Evolutionary conservation across 106 monocot species (phyloP), one percentile per base, ranked within the genome.

Genomic region (Vanilla planifolia): DNA sequence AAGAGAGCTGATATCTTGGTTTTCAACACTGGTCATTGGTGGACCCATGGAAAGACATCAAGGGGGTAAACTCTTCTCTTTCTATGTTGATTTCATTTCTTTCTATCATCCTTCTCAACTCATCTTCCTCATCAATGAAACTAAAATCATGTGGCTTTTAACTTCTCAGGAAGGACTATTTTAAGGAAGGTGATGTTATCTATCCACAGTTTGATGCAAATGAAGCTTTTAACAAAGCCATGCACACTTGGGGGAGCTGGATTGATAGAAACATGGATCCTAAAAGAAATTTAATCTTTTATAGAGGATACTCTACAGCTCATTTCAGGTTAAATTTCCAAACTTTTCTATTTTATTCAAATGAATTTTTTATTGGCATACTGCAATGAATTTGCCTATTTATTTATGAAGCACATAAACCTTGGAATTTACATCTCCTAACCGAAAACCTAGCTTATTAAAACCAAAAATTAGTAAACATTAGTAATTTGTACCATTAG

Each of bases 1-100:
- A 95, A 76, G 66, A 79, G 58, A 48, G 89, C 90, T 43, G 77
- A 95, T 50, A 74, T 95, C 17, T 68, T 95, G 24, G 68, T 95
- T 65, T 95, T 95, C 43, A 95, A 95, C 52, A 95, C 95, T 37
- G 95, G 95, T 29, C 95, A 95, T 53, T 95, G 95, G 95, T 95
- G 95, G 95, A 76, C 75, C 15, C 95, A 95, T 77, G 84, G 84
- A 48, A 96, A 96, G 65, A 96, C 96, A 58, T 74, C 91, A 14
- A 91, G 71, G 46, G 90, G 96, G 96, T 95, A 81, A 59, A 9
- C 50, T 34, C 43, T 59, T 51, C 41, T 57, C 24, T 29, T 47
- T 58, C 6, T 9, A 24, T 13, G 23, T 16, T 53, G 28, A 9
- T 35, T 36, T 43, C 27, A 15, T 35, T 55, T 14, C 19, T 14